phyloP scores from a whole-genome alignment of 1,284 basidiomycete genomes.

The Austroboletus novae-zelandiae region DNA sequence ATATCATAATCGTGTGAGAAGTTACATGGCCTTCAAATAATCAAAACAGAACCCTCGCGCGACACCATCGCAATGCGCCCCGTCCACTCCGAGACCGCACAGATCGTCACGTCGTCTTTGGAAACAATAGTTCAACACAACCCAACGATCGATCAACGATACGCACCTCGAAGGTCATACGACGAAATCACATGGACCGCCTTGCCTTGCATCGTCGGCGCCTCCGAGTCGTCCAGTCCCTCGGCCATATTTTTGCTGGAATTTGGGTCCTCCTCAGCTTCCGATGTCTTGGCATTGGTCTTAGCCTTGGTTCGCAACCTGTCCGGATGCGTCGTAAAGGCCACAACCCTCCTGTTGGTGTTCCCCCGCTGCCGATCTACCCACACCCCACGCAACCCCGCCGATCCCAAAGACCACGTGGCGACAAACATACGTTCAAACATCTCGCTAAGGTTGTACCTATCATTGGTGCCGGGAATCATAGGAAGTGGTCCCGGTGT shows the following conservation, averaged over 20 bases:
- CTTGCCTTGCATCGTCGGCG: slow-evolving; percentile 32
- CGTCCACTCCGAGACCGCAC: slow-evolving; percentile 29
- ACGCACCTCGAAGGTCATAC: slow-evolving; percentile 48
- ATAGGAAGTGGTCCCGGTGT: neutral
- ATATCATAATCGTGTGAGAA: neutral
- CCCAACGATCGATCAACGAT: neutral
- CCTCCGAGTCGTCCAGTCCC: too few species aligned
- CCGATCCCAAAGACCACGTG: slow-evolving; percentile 42
- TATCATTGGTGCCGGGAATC: slow-evolving; percentile 1
- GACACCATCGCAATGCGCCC: slow-evolving; percentile 25
- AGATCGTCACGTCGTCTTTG: slow-evolving; percentile 25
- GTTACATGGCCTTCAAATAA: too few species aligned
- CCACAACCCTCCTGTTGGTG: slow-evolving; percentile 28
- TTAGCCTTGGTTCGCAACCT: slow-evolving; percentile 2
- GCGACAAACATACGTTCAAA: slow-evolving; percentile 41
- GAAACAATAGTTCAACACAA: neutral
- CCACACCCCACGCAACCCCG: slow-evolving; percentile 50
- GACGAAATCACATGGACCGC: slow-evolving; percentile 42
- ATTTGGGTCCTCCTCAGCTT: too few species aligned
- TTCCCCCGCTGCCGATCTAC: slow-evolving; percentile 43
- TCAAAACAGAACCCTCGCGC: neutral
- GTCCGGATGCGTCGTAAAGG: slow-evolving; percentile 21
- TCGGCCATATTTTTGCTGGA: too few species aligned
- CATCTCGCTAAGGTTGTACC: neutral
- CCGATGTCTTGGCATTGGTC: neutral